Evolutionary conservation across 2,329 filamentous ascomycete genomes (phyloP), one percentile per base, ranked within the genome.

Genomic region (Talaromyces piceae): DNA sequence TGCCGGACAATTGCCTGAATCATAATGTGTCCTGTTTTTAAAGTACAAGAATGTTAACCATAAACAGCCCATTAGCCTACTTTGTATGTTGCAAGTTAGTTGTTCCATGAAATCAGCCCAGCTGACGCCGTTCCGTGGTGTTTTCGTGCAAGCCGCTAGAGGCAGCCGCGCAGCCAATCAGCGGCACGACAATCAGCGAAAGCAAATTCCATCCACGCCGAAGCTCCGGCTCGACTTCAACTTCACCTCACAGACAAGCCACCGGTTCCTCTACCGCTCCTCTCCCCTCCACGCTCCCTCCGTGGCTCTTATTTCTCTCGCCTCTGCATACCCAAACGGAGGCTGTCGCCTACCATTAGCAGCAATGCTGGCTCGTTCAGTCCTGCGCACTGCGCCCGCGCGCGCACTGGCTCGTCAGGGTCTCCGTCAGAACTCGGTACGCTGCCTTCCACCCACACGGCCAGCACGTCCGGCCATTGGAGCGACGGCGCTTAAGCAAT

Each of bases 331-430:
- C 30, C 56, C 60, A 61, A n/a, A 64, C 60, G 66, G 66, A 68
- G 67, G 68, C 65, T 65, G 45, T 52, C 61, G 59, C 56, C 61
- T 61, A 66, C 63, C 59, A 48, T 62, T 80, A 86, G 74, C 72
- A 96, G 49, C 50, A 44, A 55, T 97, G 91, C 84, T 96, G 82
- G 87, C 88, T 78, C 87, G 90, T 81, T 89, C 90, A 76, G 83
- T 83, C 77, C 77, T 94, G 81, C 89, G 89, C 80, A 84, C 87
- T 73, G 81, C 87, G 82, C 90, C 90, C 83, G 81, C 86, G 69
- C 80, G 90, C 79, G 86, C 84, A 78, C 79, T 84, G 74, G 81
- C 85, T 67, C 79, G 83, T 77, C 86, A 86, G 78, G 80, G 81
- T 74, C 78, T 84, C 71, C 78, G 82, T 72, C 81, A 82, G 71